Conservation (phyloP, 208 protist species). For the Trypanosoma theileri region DNA sequence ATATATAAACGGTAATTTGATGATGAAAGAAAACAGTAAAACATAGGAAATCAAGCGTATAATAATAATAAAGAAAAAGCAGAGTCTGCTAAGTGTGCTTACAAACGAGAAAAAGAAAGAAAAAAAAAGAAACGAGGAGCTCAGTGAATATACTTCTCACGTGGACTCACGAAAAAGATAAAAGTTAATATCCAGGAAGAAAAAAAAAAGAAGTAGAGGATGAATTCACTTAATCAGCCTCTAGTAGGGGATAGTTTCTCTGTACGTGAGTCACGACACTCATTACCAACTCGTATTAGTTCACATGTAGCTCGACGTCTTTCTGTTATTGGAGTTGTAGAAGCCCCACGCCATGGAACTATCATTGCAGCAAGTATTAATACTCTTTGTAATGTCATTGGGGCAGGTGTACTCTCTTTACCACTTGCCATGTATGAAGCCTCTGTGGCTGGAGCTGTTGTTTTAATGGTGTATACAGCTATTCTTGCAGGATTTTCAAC, state of each 20-base stretch:
- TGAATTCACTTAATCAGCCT: constrained; percentile 4
- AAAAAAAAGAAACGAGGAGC: neutral
- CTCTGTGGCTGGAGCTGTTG: constrained; percentile 41
- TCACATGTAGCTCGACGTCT: constrained; percentile 43
- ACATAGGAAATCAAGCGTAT: neutral
- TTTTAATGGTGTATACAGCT: constrained; percentile 39
- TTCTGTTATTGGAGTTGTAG: constrained; percentile 39
- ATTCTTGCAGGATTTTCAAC: constrained; percentile 46
- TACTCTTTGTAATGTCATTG: constrained; percentile 76
- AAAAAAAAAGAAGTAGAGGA: neutral
- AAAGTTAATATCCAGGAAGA: too few species aligned
- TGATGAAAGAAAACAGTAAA: neutral
- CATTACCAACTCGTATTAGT: constrained; percentile 50
- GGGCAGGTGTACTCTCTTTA: constrained; percentile 66
- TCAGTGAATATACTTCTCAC: neutral
- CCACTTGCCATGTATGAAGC: constrained; percentile 68
- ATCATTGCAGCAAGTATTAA: constrained; percentile 55
- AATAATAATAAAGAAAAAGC: too few species aligned
- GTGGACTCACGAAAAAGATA: neutral
- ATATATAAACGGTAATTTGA: too few species aligned
- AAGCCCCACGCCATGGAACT: constrained; percentile 39
- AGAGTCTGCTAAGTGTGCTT: neutral
- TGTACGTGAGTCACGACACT: constrained; percentile 24
- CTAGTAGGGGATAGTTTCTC: neutral
- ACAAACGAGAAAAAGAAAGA: neutral